These are phyloP conservation scores for Jackrogersella multiformis DNA, from an alignment of 495 filamentous ascomycete species.

Conservation along the genomic window DNA sequence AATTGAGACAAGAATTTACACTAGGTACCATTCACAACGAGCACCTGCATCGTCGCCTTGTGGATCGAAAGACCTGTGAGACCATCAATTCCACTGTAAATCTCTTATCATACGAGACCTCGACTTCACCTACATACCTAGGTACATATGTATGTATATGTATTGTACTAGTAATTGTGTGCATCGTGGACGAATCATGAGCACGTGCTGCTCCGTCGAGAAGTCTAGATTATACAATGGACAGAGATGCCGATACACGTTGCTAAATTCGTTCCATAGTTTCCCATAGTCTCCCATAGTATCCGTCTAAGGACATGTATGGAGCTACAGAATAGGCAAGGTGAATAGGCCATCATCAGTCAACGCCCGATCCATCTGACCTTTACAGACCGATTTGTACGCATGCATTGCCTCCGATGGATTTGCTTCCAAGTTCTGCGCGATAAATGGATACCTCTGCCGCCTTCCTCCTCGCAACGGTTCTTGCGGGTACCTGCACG, in stretches of 20 bases:
- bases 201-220: constrained; percentile 11
- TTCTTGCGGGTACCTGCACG: constrained; percentile 40
- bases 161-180: constrained; percentile 1
- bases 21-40: neutral
- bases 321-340: constrained; percentile 26
- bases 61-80: constrained; percentile 9
- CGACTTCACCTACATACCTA: too few species aligned
- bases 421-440: constrained; percentile 9
- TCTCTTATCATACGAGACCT: constrained; percentile 11
- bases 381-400: constrained; percentile 33
- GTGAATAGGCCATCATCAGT: constrained; percentile 20
- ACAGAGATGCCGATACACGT: constrained; percentile 24
- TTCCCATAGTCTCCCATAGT: too few species aligned
- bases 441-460: constrained; percentile 27
- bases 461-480: constrained; percentile 14
- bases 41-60: neutral
- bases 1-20: constrained; percentile 14
- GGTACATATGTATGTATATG: neutral
- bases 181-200: constrained; percentile 24
- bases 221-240: constrained; percentile 7
- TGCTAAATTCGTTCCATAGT: constrained; percentile 14
- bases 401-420: constrained; percentile 29
- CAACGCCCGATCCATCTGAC: constrained; percentile 19
- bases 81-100: constrained; percentile 7
- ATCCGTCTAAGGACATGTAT: constrained; percentile 18